A percentile compares a stretch with the other conserved stretches of the same genome.
Evolutionary conservation across 176 grass and related monocot species (phyloP).

Genomic region (Zoysia pacifica): DNA sequence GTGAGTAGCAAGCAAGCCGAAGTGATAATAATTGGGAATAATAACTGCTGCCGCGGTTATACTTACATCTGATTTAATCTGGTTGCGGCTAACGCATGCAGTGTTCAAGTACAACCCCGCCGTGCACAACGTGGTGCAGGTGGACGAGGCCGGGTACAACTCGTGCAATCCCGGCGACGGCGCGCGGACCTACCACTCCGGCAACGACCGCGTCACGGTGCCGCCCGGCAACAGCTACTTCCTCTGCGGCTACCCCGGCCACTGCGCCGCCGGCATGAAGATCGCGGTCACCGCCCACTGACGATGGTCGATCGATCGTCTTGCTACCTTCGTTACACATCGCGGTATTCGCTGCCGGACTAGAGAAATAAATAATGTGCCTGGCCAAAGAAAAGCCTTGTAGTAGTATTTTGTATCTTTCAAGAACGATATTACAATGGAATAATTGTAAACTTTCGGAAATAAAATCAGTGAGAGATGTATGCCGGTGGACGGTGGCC

Average conservation of each 20-base stretch:
- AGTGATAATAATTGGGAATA: too few species aligned
- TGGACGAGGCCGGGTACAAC: constrained; percentile 20
- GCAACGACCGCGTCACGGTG: not conserved
- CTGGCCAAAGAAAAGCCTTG: not conserved
- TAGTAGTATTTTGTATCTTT: too few species aligned
- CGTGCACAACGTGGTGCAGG: constrained; percentile 24
- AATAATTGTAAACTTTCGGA: too few species aligned
- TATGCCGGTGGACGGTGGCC: too few species aligned
- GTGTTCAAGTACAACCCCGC: constrained; percentile 9
- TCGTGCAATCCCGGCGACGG: not conserved
- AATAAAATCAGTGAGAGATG: too few species aligned
- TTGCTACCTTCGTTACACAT: not conserved
- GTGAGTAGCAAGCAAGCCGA: not conserved
- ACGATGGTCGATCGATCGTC: not conserved
- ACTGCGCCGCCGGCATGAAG: not conserved
- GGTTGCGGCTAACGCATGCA: not conserved
- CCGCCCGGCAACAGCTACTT: not conserved
- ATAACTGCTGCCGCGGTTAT: too few species aligned
- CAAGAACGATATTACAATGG: too few species aligned
- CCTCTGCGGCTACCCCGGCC: not conserved
- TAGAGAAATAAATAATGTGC: not conserved
- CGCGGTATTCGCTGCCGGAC: too few species aligned
- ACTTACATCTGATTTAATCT: not conserved
- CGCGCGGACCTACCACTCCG: not conserved
- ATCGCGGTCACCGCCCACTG: not conserved